A percentile compares a stretch with the other conserved stretches of the same genome.
These are phyloP conservation scores for Leccinum pallidistipes DNA, from an alignment of 1,284 basidiomycete genomes.

Conservation along the genomic window DNA sequence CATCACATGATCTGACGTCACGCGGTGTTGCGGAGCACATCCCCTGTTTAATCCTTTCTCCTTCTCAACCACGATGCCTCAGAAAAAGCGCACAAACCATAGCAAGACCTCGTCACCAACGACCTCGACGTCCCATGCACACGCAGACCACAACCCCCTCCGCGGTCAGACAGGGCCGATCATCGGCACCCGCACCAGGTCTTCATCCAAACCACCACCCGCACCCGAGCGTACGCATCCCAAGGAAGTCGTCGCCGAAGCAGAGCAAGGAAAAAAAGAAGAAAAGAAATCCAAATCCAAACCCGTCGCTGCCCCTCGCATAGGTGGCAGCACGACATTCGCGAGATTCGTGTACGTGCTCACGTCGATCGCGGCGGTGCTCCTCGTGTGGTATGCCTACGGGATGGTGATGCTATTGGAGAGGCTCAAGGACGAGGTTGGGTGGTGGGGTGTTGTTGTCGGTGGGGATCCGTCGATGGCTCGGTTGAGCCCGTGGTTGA, in stretches of 20 bases:
- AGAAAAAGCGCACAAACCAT: slow-evolving; percentile 20
- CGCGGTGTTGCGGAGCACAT: not conserved
- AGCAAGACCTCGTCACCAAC: slow-evolving; percentile 14
- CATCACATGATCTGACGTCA: slow-evolving; percentile 27
- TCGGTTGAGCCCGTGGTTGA: not conserved
- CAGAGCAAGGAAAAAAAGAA: not conserved
- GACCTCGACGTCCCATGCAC: slow-evolving; percentile 9
- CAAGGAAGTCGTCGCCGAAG: not conserved
- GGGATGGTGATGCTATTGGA: not conserved
- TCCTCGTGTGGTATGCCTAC: not conserved
- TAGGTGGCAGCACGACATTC: not conserved
- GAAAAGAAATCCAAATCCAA: not conserved
- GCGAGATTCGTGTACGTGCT: not conserved
- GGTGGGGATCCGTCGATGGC: slow-evolving; percentile 6
- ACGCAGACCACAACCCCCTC: slow-evolving; percentile 17
- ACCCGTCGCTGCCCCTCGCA: not conserved
- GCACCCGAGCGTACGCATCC: not conserved
- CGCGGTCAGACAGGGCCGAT: not conserved
- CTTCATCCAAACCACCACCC: not conserved
- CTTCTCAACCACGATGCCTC: slow-evolving; percentile 16
- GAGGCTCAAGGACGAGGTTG: slow-evolving; percentile 20
- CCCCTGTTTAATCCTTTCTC: not conserved
- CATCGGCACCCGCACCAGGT: not conserved
- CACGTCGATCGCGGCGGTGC: not conserved
- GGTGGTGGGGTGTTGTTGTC: slow-evolving; percentile 24